Base-by-base conservation (phyloP, 2,329 filamentous ascomycete species). In the Monosporascus sp. region DNA sequence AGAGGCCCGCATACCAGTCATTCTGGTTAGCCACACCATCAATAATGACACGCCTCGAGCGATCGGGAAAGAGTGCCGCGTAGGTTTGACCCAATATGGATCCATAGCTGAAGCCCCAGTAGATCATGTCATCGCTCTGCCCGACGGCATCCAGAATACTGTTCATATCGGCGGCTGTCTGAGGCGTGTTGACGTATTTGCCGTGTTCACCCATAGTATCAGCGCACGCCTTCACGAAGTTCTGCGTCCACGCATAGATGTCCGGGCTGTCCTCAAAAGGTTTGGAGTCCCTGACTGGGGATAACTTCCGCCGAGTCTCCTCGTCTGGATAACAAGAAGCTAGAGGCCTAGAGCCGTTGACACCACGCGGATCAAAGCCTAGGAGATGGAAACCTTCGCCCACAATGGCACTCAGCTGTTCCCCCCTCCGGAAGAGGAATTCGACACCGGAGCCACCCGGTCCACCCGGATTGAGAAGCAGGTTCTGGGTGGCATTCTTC, bases 101-200 rank as follows among this genome's bases (percentile, higher is more conserved):
- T 9, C 71, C 70, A 52, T 73, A 72, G 50, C 69, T 72, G 53
- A 72, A 70, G 1, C 71, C 72, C 70, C 68, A 73, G 55, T 72
- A 74, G 35, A 65, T 59, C 67, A 74, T 65, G 11, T 68, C 63
- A 22, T 68, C 63, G 22, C 58, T 18, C 54, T 74, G 70, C 1
- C 71, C 70, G 7, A 75, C 56, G 0, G 69, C 74, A 48, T 77
- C 72, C 1, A 79, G 63, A 27, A 79, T 77, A 14, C 64, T 71
- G 56, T 77, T 76, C 75, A 79, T 78, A 54, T 80, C 77, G 35
- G 76, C 73, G 9, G 75, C 77, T 1, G 74, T 75, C 59, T 78
- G 75, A 0, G 75, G 75, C 0, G 76, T 79, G 52, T 78, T 77
- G 53, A 78, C 63, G 54, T 78, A 77, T 7, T 56, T 57, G 3